Base-by-base conservation (phyloP, 2,329 filamentous ascomycete genomes). In the Amphichorda felina region DNA sequence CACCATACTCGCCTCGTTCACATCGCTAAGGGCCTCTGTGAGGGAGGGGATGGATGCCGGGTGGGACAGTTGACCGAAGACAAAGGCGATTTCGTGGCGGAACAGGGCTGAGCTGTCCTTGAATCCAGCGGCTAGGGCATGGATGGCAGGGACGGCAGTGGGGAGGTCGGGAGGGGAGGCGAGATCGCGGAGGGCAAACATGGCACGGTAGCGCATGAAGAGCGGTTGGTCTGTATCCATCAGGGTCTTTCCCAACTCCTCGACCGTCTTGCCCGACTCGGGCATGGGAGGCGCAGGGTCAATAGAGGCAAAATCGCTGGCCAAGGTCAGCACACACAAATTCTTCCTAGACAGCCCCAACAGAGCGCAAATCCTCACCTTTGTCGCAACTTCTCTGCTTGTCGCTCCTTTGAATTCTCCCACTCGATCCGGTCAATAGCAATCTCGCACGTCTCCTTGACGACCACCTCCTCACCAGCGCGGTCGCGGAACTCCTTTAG, bases 371-470 rank as follows among this genome's bases (percentile, higher is more conserved):
- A 24, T 10, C 10, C 21, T 24, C 64, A 89, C 87, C 86, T 94
- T 51, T 81, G 70, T 54, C 79, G 82, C 57, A 95, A 54, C 54
- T 82, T 83, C 62, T 96, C 88, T 30, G 64, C 60, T 54, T 79
- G 79, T 43, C 74, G 68, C 49, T 74, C 67, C 49, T 80, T 72
- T 2, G 80, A 84, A 49, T 84, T 82, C 59, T 91, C 86, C 89
- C 91, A 98, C 56, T 88, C 72, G 51, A 98, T 93, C 45, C 91
- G 76, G 50, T 87, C 88, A 38, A 96, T 82, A 5, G 93, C 89
- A 54, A 98, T 91, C 55, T 98, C 91, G 56, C 91, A 98, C 1
- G 91, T 98, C 68, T 98, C 88, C 29, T 74, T 75, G n/a, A 98
- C 79, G 27, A 87, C 82, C 19, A 82, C 76, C 24, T 79, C 71